Percentiles rank a stretch among this genome's conserved stretches.
Conservation (phyloP, 2,329 filamentous ascomycete species). For the Ophiostoma himal-ulmi region DNA sequence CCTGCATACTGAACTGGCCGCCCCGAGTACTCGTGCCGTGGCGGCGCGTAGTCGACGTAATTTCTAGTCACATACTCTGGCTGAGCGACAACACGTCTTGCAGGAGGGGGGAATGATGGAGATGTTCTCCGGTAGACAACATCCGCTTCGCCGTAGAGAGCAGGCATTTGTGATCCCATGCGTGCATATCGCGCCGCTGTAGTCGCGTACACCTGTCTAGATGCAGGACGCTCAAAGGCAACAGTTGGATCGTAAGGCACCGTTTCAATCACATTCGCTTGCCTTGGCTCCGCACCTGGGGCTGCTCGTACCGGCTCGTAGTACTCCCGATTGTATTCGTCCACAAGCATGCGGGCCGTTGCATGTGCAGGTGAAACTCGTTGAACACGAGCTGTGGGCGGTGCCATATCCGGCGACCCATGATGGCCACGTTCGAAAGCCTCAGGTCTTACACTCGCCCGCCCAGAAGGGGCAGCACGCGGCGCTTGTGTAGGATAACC, state of each 20-base stretch:
- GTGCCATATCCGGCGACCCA: constrained; percentile 31
- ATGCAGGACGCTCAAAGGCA: constrained; percentile 57
- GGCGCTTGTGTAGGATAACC: not conserved
- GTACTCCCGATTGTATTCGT: constrained; percentile 79
- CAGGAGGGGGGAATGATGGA: constrained; percentile 37
- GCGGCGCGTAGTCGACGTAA: constrained; percentile 47
- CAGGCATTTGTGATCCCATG: constrained; percentile 46
- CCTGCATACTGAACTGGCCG: constrained; percentile 36
- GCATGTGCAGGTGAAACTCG: constrained; percentile 34
- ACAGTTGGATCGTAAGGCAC: constrained; percentile 26
- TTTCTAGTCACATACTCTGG: constrained; percentile 49
- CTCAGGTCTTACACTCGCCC: constrained; percentile 46
- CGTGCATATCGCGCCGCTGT: constrained; percentile 34
- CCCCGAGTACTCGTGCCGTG: constrained; percentile 53
- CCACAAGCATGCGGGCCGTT: constrained; percentile 63
- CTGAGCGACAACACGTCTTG: constrained; percentile 56
- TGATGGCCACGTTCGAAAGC: constrained; percentile 24
- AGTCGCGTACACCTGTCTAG: not conserved
- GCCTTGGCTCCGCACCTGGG: constrained; percentile 20
- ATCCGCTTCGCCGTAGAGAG: constrained; percentile 46
- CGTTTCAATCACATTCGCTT: not conserved
- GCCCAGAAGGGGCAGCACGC: constrained; percentile 29
- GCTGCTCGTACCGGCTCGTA: constrained; percentile 42
- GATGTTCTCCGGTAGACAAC: constrained; percentile 47
- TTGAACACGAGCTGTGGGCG: constrained; percentile 44